phyloP scores from a whole-genome alignment of 306 rosid species.

The Abrus pulchellus region DNA sequence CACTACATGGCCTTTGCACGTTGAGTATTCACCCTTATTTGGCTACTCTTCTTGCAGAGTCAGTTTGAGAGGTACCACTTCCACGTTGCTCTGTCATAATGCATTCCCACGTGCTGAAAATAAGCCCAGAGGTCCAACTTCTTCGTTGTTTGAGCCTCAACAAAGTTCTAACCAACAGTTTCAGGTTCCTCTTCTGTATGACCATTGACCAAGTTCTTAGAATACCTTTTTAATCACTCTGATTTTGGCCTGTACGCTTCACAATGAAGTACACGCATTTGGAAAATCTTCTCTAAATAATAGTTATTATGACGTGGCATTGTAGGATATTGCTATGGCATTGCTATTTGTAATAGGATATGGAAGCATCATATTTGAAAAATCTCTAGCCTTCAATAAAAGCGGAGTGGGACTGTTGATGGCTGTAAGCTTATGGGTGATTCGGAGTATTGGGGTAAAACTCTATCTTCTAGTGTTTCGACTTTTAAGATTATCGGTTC shows the following conservation, averaged over 20 bases:
- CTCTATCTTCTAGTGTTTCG: conserved; percentile 31
- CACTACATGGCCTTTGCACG: conserved; percentile 45
- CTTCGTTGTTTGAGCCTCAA: conserved; percentile 67
- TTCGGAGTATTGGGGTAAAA: conserved; percentile 93
- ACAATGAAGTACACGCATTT: conserved; percentile 18
- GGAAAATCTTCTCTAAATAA: background rate
- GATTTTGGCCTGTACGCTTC: conserved; percentile 19
- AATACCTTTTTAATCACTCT: conserved; percentile 25
- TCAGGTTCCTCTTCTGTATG: conserved; percentile 66
- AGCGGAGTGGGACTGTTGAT: conserved; percentile 95
- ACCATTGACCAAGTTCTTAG: background rate
- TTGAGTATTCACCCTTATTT: conserved; percentile 52
- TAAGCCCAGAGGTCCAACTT: conserved; percentile 56
- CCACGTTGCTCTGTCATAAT: conserved; percentile 60
- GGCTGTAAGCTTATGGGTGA: conserved; percentile 96
- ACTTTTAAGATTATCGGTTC: conserved; percentile 41
- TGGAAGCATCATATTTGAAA: conserved; percentile 96
- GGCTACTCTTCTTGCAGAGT: conserved; percentile 54
- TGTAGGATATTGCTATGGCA: conserved; percentile 93
- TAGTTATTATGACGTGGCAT: conserved; percentile 33
- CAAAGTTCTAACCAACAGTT: conserved; percentile 56
- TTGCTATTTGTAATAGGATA: conserved; percentile 90
- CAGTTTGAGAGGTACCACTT: conserved; percentile 40
- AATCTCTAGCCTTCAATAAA: conserved; percentile 93
- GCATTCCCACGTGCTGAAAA: conserved; percentile 80